Evolutionary conservation across 345 rosid genomes (phyloP).

Genomic region (Boechera retrofracta): DNA sequence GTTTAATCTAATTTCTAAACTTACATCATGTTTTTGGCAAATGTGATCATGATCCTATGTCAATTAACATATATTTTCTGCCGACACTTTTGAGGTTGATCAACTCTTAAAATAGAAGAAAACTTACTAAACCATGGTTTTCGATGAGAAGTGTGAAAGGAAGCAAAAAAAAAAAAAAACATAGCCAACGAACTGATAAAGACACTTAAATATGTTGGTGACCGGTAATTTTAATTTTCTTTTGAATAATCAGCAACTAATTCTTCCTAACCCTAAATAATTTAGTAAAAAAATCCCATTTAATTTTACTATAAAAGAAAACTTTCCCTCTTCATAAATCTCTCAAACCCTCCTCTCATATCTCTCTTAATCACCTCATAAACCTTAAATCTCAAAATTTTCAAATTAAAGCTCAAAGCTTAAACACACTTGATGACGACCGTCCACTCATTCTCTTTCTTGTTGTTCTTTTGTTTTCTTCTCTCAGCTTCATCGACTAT

Average conservation of each 20-base stretch:
- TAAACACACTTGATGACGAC: slow-evolving; percentile 17
- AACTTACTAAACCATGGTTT: background rate
- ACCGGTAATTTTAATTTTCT: slow-evolving; percentile 35
- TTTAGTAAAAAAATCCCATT: background rate
- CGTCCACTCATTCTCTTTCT: slow-evolving; percentile 11
- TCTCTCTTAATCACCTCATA: slow-evolving; percentile 27
- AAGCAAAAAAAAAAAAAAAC: slow-evolving; percentile 33
- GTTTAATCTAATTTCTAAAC: slow-evolving; percentile 4
- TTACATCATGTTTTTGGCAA: background rate
- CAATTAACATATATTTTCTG: background rate
- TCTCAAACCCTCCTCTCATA: slow-evolving; percentile 27
- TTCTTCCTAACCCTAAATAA: slow-evolving; percentile 23
- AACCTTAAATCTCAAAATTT: background rate
- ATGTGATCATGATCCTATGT: slow-evolving; percentile 12
- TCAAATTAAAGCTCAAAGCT: background rate
- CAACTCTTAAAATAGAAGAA: slow-evolving; percentile 25
- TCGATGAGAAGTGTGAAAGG: slow-evolving; percentile 29
- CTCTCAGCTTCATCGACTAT: slow-evolving; percentile 51
- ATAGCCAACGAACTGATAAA: slow-evolving; percentile 44
- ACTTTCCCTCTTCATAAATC: slow-evolving; percentile 12
- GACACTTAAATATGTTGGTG: slow-evolving; percentile 45
- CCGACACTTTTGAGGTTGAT: slow-evolving; percentile 28
- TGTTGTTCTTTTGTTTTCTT: slow-evolving; percentile 46
- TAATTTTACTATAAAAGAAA: slow-evolving; percentile 31
- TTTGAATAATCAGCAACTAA: slow-evolving; percentile 34